These are phyloP conservation scores for Lactifluus hygrophoroides DNA, from an alignment of 768 basidiomycete species.

Conservation along the genomic window DNA sequence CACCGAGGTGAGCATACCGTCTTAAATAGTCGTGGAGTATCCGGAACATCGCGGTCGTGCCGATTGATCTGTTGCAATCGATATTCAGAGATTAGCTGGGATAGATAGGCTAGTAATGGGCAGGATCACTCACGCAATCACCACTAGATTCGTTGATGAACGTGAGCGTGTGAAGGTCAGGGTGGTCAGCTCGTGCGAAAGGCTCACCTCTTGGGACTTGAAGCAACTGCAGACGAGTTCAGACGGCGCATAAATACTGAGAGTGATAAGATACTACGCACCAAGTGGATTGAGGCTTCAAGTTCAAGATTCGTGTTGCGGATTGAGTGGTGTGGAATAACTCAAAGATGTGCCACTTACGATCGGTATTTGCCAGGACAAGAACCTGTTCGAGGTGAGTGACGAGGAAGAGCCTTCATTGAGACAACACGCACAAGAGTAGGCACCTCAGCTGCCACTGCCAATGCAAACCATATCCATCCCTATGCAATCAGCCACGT, in stretches of 20 bases:
- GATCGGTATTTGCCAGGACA: background rate
- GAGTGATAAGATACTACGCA: background rate
- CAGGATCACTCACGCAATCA: background rate
- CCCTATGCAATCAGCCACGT: background rate
- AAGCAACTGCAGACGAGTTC: background rate
- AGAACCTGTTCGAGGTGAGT: background rate
- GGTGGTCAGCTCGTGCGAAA: too few species aligned
- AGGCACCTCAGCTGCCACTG: slow-evolving; percentile 5
- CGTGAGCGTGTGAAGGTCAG: background rate
- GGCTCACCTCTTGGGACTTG: slow-evolving; percentile 3
- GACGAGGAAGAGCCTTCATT: background rate
- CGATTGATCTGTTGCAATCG: background rate
- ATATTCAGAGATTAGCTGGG: background rate
- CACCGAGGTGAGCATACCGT: background rate
- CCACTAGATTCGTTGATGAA: background rate
- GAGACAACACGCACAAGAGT: background rate
- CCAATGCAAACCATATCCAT: slow-evolving; percentile 8
- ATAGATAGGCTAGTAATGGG: background rate
- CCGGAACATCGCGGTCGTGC: slow-evolving; percentile 2
- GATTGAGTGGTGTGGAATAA: background rate
- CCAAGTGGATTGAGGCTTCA: background rate
- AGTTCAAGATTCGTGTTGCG: too few species aligned
- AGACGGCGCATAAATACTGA: background rate
- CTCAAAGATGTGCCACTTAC: background rate
- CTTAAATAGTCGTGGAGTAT: background rate